Evolutionary conservation across 1,284 basidiomycete species (phyloP).

Genomic region (Rhizopogon hawkerae): DNA sequence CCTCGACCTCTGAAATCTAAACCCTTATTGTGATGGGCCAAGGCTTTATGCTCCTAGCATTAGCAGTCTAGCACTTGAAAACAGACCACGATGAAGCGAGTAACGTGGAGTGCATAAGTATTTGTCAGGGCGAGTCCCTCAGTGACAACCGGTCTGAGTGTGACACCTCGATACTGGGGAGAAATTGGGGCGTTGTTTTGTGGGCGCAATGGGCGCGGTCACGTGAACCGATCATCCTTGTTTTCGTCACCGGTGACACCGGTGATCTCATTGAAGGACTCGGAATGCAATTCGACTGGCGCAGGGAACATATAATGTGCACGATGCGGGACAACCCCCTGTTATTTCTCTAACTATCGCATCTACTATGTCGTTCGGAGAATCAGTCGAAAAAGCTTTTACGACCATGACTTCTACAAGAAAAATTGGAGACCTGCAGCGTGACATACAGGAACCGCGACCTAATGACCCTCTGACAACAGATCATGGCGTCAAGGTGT

Average conservation of each 20-base stretch:
- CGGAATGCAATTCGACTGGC: slow-evolving; percentile 1
- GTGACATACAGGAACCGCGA: slow-evolving; percentile 33
- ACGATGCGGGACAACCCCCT: no score
- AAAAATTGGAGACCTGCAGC: slow-evolving; percentile 35
- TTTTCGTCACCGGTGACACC: slow-evolving; percentile 22
- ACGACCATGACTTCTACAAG: slow-evolving; percentile 8
- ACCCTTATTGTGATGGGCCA: no score
- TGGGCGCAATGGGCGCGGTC: not conserved
- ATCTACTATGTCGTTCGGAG: slow-evolving; percentile 16
- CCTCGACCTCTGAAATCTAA: no score
- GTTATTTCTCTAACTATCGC: not conserved
- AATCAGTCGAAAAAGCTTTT: slow-evolving; percentile 13
- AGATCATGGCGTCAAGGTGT: slow-evolving; percentile 51
- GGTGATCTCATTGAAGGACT: slow-evolving; percentile 9
- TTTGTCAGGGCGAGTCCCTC: no score
- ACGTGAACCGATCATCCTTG: not conserved
- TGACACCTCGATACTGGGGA: no score
- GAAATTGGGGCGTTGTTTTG: no score
- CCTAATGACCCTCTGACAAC: slow-evolving; percentile 42
- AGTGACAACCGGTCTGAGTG: no score
- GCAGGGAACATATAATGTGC: no score
- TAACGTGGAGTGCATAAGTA: no score
- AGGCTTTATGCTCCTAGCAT: no score
- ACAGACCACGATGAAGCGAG: no score
- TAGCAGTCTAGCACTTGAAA: no score